Evolutionary conservation across 2,329 filamentous ascomycete species (phyloP).

Genomic region (Xylariales sp.): DNA sequence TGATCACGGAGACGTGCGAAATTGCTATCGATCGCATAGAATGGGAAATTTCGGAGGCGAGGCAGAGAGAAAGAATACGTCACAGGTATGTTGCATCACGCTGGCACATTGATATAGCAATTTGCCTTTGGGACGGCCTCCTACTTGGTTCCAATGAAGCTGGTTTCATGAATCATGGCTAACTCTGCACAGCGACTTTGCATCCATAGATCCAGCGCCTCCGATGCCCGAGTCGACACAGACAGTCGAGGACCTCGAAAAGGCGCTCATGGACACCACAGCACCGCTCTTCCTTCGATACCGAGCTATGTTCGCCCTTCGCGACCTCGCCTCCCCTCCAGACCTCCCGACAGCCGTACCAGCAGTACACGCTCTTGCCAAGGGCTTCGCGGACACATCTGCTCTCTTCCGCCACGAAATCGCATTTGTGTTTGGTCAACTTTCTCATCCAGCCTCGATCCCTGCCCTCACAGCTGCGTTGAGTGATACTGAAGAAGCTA

Average conservation of each 20-base stretch:
- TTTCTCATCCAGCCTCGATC: slow-evolving; percentile 95
- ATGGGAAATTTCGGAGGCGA: slow-evolving; percentile 78
- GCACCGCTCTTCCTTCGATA: slow-evolving; percentile 87
- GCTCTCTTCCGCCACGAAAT: slow-evolving; percentile 97
- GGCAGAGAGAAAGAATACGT: slow-evolving; percentile 71
- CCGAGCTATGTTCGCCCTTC: slow-evolving; percentile 94
- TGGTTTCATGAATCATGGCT: slow-evolving; percentile 16
- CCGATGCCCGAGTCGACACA: slow-evolving; percentile 69
- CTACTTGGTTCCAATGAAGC: no score
- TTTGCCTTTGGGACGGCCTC: background rate
- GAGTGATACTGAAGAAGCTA: slow-evolving; percentile 73
- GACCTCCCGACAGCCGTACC: slow-evolving; percentile 83
- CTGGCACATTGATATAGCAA: background rate
- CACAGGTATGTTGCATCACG: slow-evolving; percentile 59
- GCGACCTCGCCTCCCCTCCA: slow-evolving; percentile 90
- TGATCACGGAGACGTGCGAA: slow-evolving; percentile 93
- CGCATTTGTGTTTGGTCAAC: slow-evolving; percentile 95
- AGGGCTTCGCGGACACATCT: slow-evolving; percentile 78
- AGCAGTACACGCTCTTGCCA: slow-evolving; percentile 81
- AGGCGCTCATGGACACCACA: slow-evolving; percentile 71
- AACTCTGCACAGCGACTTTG: slow-evolving; percentile 68
- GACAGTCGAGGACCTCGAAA: slow-evolving; percentile 70
- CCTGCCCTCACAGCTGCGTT: slow-evolving; percentile 77
- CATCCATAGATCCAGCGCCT: slow-evolving; percentile 91
- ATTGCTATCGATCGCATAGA: slow-evolving; percentile 91